These are phyloP conservation scores for Musa beccarii DNA, from an alignment of 176 grass and related monocot genomes.

Conservation along the genomic window DNA sequence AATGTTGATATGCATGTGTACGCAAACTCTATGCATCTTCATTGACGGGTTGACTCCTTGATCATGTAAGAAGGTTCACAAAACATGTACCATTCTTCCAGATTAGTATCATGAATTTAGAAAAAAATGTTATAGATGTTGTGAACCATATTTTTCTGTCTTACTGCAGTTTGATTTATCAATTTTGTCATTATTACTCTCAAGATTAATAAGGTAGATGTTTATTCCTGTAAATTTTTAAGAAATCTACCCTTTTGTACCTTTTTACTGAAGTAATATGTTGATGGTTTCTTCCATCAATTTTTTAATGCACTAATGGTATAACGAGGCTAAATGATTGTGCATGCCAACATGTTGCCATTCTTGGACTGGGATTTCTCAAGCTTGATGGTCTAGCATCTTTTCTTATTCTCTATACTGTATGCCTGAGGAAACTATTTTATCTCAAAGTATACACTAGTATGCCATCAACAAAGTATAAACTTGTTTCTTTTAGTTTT, in stretches of 20 bases:
- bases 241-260: background rate
- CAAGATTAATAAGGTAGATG: too few relatives aligned
- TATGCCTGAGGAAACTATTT: background rate
- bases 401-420: background rate
- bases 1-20: background rate
- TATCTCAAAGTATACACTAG: background rate
- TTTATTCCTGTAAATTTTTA: too few relatives aligned
- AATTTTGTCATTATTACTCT: background rate
- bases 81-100: background rate
- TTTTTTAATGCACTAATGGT: slow-evolving; percentile 35
- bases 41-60: background rate
- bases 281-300: slow-evolving; percentile 12
- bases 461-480: background rate
- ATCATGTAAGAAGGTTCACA: background rate
- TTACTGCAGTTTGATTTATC: background rate
- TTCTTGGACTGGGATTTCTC: slow-evolving; percentile 66
- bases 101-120: too few relatives aligned
- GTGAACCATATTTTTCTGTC: background rate
- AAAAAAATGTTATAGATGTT: too few relatives aligned
- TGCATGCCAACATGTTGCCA: slow-evolving; percentile 76
- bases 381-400: slow-evolving; percentile 76
- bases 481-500: slow-evolving; percentile 14
- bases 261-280: slow-evolving; percentile 4
- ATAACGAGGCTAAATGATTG: slow-evolving; percentile 88
- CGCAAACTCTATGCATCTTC: background rate